Conservation (phyloP, 495 filamentous ascomycete genomes). For the Lasiosphaeria miniovina region DNA sequence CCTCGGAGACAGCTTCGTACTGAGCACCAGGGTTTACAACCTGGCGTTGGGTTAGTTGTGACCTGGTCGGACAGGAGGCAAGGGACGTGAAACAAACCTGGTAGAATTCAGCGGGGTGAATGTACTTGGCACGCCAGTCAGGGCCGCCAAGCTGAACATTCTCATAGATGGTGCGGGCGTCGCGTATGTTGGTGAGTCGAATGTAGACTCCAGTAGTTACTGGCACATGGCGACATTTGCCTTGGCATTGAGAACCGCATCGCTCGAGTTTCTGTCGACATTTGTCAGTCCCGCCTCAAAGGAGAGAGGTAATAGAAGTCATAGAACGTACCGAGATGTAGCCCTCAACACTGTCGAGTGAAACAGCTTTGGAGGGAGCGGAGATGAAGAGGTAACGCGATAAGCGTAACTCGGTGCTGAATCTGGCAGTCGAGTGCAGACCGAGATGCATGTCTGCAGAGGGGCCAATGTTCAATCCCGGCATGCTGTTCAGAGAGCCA, state of each 20-base stretch:
- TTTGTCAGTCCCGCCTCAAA: background rate
- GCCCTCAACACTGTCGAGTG: constrained; percentile 28
- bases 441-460: constrained; percentile 8
- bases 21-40: constrained; percentile 24
- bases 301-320: background rate
- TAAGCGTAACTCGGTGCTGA: constrained; percentile 38
- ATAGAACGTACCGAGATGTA: constrained; percentile 37
- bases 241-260: constrained; percentile 26
- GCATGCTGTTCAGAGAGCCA: constrained; percentile 23
- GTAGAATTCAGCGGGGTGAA: constrained; percentile 45
- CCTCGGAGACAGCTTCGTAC: constrained; percentile 43
- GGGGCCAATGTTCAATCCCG: constrained; percentile 1
- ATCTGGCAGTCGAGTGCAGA: constrained; percentile 15
- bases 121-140: constrained; percentile 51
- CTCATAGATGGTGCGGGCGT: constrained; percentile 48
- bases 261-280: constrained; percentile 32
- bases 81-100: constrained; percentile 22
- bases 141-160: constrained; percentile 41
- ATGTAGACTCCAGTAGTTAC: constrained; percentile 46
- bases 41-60: constrained; percentile 15
- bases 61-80: background rate
- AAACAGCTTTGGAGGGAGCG: constrained; percentile 24
- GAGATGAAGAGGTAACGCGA: constrained; percentile 40
- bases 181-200: constrained; percentile 55
- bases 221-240: constrained; percentile 29